Conservation (phyloP, 2,329 filamentous ascomycete species). For the Magnaporthiopsis incrustans region DNA sequence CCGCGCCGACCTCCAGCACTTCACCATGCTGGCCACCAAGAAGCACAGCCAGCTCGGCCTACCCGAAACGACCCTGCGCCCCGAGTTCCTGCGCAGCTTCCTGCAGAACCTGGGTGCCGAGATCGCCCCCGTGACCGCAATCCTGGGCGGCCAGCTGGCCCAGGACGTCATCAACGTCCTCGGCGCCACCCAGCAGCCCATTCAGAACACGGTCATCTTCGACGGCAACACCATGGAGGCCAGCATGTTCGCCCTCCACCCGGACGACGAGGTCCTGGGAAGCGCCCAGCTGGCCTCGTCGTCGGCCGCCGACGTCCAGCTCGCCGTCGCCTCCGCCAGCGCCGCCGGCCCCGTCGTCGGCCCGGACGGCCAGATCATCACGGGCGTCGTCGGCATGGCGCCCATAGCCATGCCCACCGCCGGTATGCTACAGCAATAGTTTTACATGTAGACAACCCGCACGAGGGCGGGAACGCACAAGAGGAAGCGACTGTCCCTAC, state of each 20-base stretch:
- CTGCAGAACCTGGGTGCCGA: conserved; percentile 80
- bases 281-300: conserved; percentile 31
- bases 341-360: background rate
- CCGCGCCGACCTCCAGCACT: conserved; percentile 60
- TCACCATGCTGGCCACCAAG: conserved; percentile 69
- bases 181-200: conserved; percentile 81
- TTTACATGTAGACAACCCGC: background rate
- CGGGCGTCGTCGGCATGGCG: conserved; percentile 1
- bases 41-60: conserved; percentile 70
- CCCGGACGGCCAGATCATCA: conserved; percentile 1
- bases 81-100: conserved; percentile 74
- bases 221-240: conserved; percentile 76
- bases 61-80: conserved; percentile 57
- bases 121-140: conserved; percentile 77
- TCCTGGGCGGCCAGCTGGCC: conserved; percentile 81
- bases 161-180: conserved; percentile 98
- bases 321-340: background rate
- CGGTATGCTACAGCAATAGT: background rate
- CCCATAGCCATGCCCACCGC: background rate
- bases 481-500: background rate
- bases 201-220: conserved; percentile 91
- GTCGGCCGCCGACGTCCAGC: conserved; percentile 8
- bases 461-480: background rate
- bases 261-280: conserved; percentile 51
- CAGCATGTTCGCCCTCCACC: conserved; percentile 74